Percentiles rank a stretch among this genome's conserved stretches.
Conservation (phyloP, 257 asterid genomes). For the Solanum chilense region DNA sequence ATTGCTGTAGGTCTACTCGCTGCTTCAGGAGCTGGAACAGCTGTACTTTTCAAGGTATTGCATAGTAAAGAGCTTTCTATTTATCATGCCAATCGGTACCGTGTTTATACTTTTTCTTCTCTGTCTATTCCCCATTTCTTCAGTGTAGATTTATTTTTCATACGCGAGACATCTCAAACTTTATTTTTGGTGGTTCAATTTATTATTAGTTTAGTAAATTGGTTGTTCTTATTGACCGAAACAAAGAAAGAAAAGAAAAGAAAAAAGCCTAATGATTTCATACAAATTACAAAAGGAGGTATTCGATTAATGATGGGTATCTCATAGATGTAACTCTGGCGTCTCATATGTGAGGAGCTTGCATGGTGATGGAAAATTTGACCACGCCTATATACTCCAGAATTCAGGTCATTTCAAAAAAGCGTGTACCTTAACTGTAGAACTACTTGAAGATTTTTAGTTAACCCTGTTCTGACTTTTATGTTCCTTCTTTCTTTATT, state of each 20-base stretch:
- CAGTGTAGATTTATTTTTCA: background rate
- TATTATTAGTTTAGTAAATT: background rate
- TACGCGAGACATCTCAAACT: background rate
- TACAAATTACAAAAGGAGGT: background rate
- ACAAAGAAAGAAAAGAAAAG: background rate
- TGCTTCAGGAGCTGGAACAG: constrained; percentile 83
- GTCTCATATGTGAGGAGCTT: background rate
- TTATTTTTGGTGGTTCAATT: background rate
- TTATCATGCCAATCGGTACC: background rate
- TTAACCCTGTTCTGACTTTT: background rate
- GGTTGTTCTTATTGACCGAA: background rate
- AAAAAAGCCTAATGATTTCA: background rate
- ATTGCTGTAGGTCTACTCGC: constrained; percentile 69
- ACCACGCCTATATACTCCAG: background rate
- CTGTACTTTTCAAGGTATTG: constrained; percentile 70
- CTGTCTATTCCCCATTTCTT: background rate
- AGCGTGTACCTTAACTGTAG: background rate
- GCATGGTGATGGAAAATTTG: background rate
- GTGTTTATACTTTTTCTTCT: background rate
- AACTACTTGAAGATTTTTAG: background rate
- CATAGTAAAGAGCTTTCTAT: background rate
- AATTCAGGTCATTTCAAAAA: background rate
- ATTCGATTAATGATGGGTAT: background rate
- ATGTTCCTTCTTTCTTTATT: background rate
- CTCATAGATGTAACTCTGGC: background rate